Evolutionary conservation across 2,329 filamentous ascomycete species (phyloP).

Genomic region (Cladosporium sp.): DNA sequence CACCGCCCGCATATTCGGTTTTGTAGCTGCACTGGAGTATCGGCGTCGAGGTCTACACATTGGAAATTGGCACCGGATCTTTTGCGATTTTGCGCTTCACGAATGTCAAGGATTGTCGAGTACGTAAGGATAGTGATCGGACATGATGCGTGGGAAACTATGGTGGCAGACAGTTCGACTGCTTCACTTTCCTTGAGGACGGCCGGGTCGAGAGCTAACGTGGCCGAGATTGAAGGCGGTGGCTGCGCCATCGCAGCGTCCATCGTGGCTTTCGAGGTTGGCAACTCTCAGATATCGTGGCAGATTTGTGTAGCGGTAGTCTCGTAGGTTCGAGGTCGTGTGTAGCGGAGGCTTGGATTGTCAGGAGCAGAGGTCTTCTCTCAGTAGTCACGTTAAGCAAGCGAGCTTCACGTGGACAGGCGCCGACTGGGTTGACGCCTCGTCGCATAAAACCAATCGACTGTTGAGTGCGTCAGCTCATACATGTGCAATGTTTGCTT

Average conservation of each 20-base stretch:
- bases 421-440: no score
- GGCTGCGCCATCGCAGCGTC: not conserved
- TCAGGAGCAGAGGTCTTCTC: no score
- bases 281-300: no score
- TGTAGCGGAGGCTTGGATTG: no score
- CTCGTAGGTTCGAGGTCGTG: no score
- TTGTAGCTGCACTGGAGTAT: not conserved
- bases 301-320: no score
- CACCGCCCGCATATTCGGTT: not conserved
- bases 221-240: not conserved
- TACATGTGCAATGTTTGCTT: no score
- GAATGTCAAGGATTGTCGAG: not conserved
- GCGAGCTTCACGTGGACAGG: no score
- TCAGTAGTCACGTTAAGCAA: no score
- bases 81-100: not conserved
- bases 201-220: not conserved
- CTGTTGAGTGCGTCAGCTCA: no score
- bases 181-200: not conserved
- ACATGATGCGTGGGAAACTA: not conserved
- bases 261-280: not conserved
- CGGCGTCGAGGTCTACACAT: not conserved
- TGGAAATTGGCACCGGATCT: not conserved
- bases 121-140: not conserved
- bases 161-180: not conserved
- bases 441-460: no score